Base-by-base conservation (phyloP, 768 basidiomycete species). In the Kwoniella sp. region DNA sequence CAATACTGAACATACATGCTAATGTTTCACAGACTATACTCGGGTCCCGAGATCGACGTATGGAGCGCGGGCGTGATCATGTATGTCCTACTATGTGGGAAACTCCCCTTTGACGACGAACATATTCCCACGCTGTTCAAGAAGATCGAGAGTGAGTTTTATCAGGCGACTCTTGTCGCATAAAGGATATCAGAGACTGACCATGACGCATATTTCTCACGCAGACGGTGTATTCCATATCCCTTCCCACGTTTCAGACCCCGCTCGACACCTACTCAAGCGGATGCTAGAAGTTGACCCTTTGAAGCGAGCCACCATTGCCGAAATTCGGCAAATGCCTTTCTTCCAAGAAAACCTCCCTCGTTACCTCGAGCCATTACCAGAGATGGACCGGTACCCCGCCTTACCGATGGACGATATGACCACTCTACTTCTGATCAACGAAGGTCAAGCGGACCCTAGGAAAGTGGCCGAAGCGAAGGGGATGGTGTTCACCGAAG, bases 21-120 rank as follows among this genome's bases (percentile, higher is more conserved):
- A 15, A 10, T 10, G 12, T 46, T 51, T 0, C n/a, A 9, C 64
- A 82, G 82, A 27, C 85, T 94, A 8, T 99, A 99, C 77, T 92
- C 92, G 0, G 96, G 96, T 0, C 94, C 95, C 0, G 96, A 98
- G 81, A 96, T 98, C 73, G 96, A 99, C 68, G 92, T 98, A 12
- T 99, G 96, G 96, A 92, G 91, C 70, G 91, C 91, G 59, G 96
- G 96, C 0, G 95, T 99, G n/a, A 98, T 99, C 69, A 85, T 99
- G 55, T 97, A 94, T 81, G 96, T 98, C 61, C 93, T 99, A 88
- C 85, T 99, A 4, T 94, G 91, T 74, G 96, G 95, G 4, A 83
- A 90, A 51, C 85, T 99, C 29, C 96, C 96, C 1, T 99, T 99
- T 77, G 96, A 98, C 81, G 94, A 98, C 80, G 92, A 96, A 49